phyloP scores from a whole-genome alignment of 352 stramenopile species.

The Globisporangium okanoganense region DNA sequence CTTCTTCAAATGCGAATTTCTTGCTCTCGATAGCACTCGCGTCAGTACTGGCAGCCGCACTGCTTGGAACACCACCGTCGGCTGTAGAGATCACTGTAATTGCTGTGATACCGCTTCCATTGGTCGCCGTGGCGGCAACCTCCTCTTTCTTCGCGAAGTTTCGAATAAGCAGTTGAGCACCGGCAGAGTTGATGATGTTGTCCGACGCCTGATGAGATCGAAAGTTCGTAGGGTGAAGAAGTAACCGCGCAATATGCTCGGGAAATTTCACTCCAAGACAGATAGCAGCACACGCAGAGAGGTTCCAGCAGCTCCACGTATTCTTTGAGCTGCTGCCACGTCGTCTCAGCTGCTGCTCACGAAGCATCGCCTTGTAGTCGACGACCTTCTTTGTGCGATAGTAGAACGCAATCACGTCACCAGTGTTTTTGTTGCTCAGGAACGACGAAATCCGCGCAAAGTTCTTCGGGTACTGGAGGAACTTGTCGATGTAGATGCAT shows the following conservation, averaged over 20 bases:
- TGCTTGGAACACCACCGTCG: not conserved
- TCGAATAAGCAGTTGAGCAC: slow-evolving; percentile 48
- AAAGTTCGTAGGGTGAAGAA: slow-evolving; percentile 82
- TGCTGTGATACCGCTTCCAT: not conserved
- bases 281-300: slow-evolving; percentile 78
- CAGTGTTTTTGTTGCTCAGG: slow-evolving; percentile 94
- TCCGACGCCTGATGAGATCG: slow-evolving; percentile 83
- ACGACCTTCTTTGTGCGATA: slow-evolving; percentile 98
- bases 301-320: slow-evolving; percentile 87
- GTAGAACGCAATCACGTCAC: slow-evolving; percentile 97
- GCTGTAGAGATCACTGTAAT: not conserved
- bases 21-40: slow-evolving; percentile 1
- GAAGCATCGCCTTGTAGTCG: slow-evolving; percentile 94
- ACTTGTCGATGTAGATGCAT: slow-evolving; percentile 99
- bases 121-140: not conserved
- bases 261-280: slow-evolving; percentile 83
- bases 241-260: slow-evolving; percentile 47
- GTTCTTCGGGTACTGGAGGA: slow-evolving; percentile 98
- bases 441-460: slow-evolving; percentile 96
- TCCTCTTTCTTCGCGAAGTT: slow-evolving; percentile 15
- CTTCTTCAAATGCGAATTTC: slow-evolving; percentile 8
- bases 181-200: slow-evolving; percentile 78
- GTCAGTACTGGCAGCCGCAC: not conserved
- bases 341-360: slow-evolving; percentile 84
- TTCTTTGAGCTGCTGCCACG: slow-evolving; percentile 84